Evolutionary conservation across 2,329 filamentous ascomycete species (phyloP), one percentile per base, ranked within the genome.

Genomic region (Exophiala sp.): DNA sequence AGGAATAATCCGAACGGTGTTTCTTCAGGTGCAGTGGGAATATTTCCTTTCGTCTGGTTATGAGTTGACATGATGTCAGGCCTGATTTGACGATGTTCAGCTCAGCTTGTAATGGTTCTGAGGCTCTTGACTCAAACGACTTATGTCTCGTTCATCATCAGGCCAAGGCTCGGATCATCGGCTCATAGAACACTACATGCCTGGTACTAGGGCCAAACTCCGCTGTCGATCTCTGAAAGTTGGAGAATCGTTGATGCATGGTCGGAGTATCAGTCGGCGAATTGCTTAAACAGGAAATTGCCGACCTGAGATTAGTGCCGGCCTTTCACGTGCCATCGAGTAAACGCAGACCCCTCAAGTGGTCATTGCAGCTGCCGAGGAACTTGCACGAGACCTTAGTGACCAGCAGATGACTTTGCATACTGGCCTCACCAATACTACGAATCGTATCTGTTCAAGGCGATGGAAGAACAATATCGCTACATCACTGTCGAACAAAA

Each of bases 1-100:
- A 64, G 59, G 24, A 64, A 64, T 12, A 62, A 39, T 12, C 52
- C 57, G 18, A 64, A 57, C 1, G 20, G 16, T 10, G 49, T 45
- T 14, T 52, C 49, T 16, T 52, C 14, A 5, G 49, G 49, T 21
- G 42, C 18, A 5, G 39, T 57, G 47, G 60, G 61, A 20, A 63
- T 62, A 34, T 62, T 55, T 48, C 58, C 44, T n/a, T 48, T 42
- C 34, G 29, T 42, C 40, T 24, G 40, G 5, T 5, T 12, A 21
- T 21, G 40, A 12, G 18, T 21, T 36, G 49, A 46, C 41, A 52
- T 52, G 10, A 21, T 51, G 16, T 40, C 6, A 29, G 7, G 24
- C 24, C 24, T 4, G 24, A 5, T 5, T 8, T 5, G 24, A 29
- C 5, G 24, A 29, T 29, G 24, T 29, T 5, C 24, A 29, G 24